Base-by-base conservation (phyloP, 345 rosid genomes). In the Lepidium didymum region DNA sequence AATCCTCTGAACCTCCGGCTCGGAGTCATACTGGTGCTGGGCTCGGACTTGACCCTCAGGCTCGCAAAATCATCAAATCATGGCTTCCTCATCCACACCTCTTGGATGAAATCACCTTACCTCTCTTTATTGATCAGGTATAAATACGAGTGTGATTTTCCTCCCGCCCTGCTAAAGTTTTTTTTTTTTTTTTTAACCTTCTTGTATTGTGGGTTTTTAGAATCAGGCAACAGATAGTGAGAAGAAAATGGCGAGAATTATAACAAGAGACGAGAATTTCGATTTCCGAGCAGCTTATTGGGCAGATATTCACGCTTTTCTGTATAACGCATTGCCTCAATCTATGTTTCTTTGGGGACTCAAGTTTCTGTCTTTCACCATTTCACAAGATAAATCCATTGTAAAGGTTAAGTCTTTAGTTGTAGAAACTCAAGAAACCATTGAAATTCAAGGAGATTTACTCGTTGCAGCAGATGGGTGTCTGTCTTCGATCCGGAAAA, bases 11-110 rank as follows among this genome's bases (percentile, higher is more conserved):
- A 47, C 87, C 94, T 15, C 90, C 90, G 0, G 81, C 74, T 15
- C 84, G 87, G n/a, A 87, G 87, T 64, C 85, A 94, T 11, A 85
- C 90, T 9, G 94, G 97, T 23, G 96, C 96, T 3, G 97, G 96
- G 0, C 80, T 89, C 13, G 83, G 87, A 7, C 85, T 91, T 53
- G 92, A 89, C 61, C 71, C 75, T 35, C 81, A 69, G 18, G 14
- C 91, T 68, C 84, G 46, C 6, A 58, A 53, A 13, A 68, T 91
- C 73, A 83, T 87, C 66, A 61, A 60, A 13, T 81, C 91, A 1
- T 87, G 97, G 97, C 82, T 87, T 23, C 67, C 56, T 2, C 57
- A 10, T 3, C 87, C 89, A 8, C 62, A 79, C 0, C 81, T 77
- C 64, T 83, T 91, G 42, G 79, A 70, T 2, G 68, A 72, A 3